Conservation (phyloP, 1,284 basidiomycete species). For the Sphaerobolus stellatus region DNA sequence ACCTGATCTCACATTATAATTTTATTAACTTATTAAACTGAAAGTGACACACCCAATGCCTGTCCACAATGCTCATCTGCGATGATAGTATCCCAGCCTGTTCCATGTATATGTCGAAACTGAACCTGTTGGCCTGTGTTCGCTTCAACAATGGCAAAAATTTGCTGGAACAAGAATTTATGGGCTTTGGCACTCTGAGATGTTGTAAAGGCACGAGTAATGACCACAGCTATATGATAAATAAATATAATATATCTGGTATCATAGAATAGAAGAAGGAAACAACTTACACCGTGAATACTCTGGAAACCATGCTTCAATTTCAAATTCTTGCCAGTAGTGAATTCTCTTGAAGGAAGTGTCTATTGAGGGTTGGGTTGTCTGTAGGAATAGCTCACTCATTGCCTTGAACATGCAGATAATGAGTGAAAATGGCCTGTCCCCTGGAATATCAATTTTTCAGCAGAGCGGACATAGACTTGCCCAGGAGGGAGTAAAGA, state of each 20-base stretch:
- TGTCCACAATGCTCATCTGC: conserved; percentile 28
- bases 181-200: conserved; percentile 25
- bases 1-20: background rate
- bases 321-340: conserved; percentile 26
- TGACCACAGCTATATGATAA: conserved; percentile 16
- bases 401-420: conserved; percentile 23
- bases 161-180: conserved; percentile 18
- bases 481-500: background rate
- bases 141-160: conserved; percentile 19
- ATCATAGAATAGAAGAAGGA: background rate
- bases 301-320: conserved; percentile 23
- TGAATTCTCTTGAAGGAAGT: conserved; percentile 25
- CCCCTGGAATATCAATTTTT: background rate
- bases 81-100: conserved; percentile 20
- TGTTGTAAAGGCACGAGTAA: conserved; percentile 22
- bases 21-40: background rate
- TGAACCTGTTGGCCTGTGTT: conserved; percentile 19
- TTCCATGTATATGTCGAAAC: conserved; percentile 24
- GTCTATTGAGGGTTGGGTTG: conserved; percentile 22
- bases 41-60: conserved; percentile 16
- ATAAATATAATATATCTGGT: too few species aligned
- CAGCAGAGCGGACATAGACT: conserved; percentile 14
- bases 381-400: conserved; percentile 17
- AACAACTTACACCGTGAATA: conserved; percentile 20
- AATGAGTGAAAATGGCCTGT: conserved; percentile 14